Base-by-base conservation (phyloP, 2,329 filamentous ascomycete genomes). In the Colletotrichum sp. region DNA sequence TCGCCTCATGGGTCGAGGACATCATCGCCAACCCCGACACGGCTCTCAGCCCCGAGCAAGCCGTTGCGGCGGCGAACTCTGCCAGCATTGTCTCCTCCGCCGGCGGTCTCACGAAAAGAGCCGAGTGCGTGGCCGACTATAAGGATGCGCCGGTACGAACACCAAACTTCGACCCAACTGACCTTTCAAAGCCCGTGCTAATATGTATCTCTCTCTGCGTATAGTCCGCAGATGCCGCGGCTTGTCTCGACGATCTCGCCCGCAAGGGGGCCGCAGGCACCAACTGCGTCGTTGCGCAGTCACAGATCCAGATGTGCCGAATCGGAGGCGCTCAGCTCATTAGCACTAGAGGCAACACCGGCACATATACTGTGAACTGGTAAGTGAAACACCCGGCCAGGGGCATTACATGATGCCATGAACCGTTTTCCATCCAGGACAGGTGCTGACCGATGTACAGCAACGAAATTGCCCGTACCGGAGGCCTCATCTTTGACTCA, bases 391-490 rank as follows among this genome's bases (percentile, higher is more conserved):
- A 16, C 24, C 5, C 13, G 44, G 16, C 0, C 5, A 9, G 16
- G 39, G 18, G 39, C 18, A 15, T 0, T 24, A 3, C 26, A 21
- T 60, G 28, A 8, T 62, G 5, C 59, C 16, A 21, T 62, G 28
- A 0, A 0, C 9, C n/a, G 9, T 6, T 0, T 3, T 18, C 0
- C 36, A 8, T 0, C 9, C 1, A 2, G 6, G 26, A 7, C 3
- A 49, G 6, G n/a, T 10, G 34, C 36, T 63, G 26, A 39, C 39
- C 10, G 39, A 71, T 55, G 8, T 30, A 30, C 7, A 66, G 62
- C 39, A 60, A 66, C 15, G 34, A 66, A 0, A 36, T 66, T 44
- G 44, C 69, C 52, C 69, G 60, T 15, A 57, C 49, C 15, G 69
- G 60, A 57, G 69, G 69, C 7, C 60, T 52, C 32, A 57, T 71